Percentiles rank a stretch among this genome's conserved stretches.
Conservation (phyloP, 768 basidiomycete species). For the Nidularia pulvinata region DNA sequence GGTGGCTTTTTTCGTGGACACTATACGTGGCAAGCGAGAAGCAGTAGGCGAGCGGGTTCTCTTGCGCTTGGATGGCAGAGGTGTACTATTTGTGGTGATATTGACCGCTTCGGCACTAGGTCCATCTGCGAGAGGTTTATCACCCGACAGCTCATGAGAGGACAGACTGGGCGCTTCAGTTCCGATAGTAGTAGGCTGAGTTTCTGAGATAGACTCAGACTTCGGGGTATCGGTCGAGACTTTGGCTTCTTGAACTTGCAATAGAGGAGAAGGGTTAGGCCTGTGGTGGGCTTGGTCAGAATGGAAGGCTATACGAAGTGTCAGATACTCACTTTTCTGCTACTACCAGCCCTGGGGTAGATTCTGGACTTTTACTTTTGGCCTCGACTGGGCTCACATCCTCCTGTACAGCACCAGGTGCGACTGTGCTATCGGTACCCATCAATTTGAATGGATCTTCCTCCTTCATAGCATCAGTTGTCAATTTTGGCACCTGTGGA, state of each 20-base stretch:
- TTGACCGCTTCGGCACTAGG: not conserved
- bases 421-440: constrained; percentile 14
- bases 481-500: not conserved
- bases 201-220: too few relatives aligned
- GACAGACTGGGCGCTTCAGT: too few relatives aligned
- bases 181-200: too few relatives aligned
- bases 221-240: too few relatives aligned
- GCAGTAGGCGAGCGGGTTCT: not conserved
- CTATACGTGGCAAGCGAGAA: not conserved
- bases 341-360: too few relatives aligned
- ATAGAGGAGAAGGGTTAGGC: not conserved
- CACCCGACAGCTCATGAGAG: too few relatives aligned
- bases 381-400: not conserved
- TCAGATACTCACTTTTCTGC: too few relatives aligned
- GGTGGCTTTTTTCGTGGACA: not conserved
- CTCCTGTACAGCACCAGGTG: constrained; percentile 10
- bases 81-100: not conserved
- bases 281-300: not conserved
- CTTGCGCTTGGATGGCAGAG: not conserved
- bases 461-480: constrained; percentile 1
- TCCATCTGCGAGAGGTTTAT: too few relatives aligned
- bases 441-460: constrained; percentile 29
- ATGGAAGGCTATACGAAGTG: not conserved
- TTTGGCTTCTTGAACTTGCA: too few relatives aligned
- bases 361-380: not conserved